Conservation (phyloP, 495 filamentous ascomycete species). For the Xylaria curta region DNA sequence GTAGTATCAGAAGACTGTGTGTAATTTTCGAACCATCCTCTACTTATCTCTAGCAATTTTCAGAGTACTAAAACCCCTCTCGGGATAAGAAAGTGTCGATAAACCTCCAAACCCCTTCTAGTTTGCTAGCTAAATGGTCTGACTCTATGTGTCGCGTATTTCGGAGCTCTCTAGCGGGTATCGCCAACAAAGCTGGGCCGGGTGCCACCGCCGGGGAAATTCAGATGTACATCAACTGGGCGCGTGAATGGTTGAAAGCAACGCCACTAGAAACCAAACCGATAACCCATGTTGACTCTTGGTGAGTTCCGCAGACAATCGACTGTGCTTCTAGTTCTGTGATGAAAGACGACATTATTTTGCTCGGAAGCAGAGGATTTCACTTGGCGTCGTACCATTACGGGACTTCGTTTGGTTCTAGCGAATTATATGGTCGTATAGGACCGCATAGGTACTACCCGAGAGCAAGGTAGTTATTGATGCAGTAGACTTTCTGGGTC, state of each 20-base stretch:
- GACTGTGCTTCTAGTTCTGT: background rate
- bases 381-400: background rate
- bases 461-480: constrained; percentile 68
- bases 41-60: background rate
- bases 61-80: background rate
- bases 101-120: background rate
- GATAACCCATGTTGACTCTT: constrained; percentile 84
- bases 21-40: background rate
- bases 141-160: constrained; percentile 55
- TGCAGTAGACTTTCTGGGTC: constrained; percentile 70
- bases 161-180: constrained; percentile 63
- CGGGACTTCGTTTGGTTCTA: background rate
- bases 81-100: background rate
- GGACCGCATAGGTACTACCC: constrained; percentile 75
- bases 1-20: constrained; percentile 74
- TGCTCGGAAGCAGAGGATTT: background rate
- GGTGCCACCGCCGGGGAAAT: constrained; percentile 61
- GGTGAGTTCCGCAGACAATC: constrained; percentile 48
- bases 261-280: constrained; percentile 59
- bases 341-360: background rate
- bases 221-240: constrained; percentile 64
- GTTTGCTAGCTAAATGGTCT: too few relatives aligned
- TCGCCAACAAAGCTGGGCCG: constrained; percentile 47
- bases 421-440: constrained; percentile 46
- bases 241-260: constrained; percentile 58